Conservation (phyloP, 495 filamentous ascomycete species). For the Penicillium paxilli region DNA sequence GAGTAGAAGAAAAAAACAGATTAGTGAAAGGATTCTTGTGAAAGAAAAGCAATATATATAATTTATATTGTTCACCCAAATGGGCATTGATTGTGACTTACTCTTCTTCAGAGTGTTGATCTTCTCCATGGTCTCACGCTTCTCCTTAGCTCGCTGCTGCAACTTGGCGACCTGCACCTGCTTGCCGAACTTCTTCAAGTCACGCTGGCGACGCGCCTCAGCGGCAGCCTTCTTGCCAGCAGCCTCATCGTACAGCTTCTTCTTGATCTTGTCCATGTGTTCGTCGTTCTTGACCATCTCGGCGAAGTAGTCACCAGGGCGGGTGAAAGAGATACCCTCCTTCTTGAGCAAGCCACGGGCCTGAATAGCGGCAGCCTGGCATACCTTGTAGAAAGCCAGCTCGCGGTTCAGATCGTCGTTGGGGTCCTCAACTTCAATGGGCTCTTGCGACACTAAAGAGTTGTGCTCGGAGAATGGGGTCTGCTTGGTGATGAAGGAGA, state of each 20-base stretch:
- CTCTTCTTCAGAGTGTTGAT: conserved; percentile 91
- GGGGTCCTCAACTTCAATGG: conserved; percentile 62
- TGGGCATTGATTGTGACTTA: conserved; percentile 38
- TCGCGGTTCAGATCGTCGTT: conserved; percentile 90
- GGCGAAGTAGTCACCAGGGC: conserved; percentile 93
- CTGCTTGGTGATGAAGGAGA: conserved; percentile 60
- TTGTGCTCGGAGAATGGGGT: conserved; percentile 68
- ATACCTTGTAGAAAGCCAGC: conserved; percentile 90
- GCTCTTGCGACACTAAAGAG: conserved; percentile 54
- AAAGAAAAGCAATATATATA: too few species aligned
- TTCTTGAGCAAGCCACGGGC: conserved; percentile 73
- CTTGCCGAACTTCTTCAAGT: conserved; percentile 99
- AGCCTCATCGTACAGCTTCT: conserved; percentile 89
- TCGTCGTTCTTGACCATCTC: conserved; percentile 99
- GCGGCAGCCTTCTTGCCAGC: conserved; percentile 87
- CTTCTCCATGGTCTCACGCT: conserved; percentile 89
- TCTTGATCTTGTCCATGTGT: conserved; percentile 95
- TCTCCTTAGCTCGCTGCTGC: conserved; percentile 88
- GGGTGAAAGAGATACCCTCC: conserved; percentile 79
- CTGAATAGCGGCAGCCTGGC: conserved; percentile 70
- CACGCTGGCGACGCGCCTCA: conserved; percentile 87
- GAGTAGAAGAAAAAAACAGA: conserved; percentile 8
- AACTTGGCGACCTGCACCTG: conserved; percentile 95
- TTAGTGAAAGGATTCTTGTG: conserved; percentile 11
- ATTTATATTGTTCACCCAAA: neutral